These are phyloP conservation scores for Rhododendron simsii DNA, from an alignment of 148 eudicot genomes.

Conservation along the genomic window DNA sequence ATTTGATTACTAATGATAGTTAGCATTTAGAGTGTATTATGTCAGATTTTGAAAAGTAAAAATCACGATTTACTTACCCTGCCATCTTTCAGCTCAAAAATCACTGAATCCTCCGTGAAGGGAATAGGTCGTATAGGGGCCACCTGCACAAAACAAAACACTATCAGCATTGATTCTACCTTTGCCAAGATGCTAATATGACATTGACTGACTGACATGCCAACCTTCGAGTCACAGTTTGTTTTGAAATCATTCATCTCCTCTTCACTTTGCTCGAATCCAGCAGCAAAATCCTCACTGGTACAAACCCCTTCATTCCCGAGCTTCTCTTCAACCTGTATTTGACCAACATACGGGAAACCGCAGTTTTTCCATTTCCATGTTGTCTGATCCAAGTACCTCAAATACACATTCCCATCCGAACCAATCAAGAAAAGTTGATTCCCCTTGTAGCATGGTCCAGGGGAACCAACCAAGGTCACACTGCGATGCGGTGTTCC, in stretches of 20 bases:
- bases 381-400: conserved; percentile 43
- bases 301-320: conserved; percentile 19
- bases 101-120: conserved; percentile 58
- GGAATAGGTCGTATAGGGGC: conserved; percentile 61
- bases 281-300: conserved; percentile 12
- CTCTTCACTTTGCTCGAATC: conserved; percentile 18
- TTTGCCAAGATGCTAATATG: not conserved
- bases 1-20: not conserved
- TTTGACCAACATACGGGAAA: conserved; percentile 33
- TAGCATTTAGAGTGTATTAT: not conserved
- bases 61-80: conserved; percentile 43
- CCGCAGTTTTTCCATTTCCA: conserved; percentile 78
- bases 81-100: conserved; percentile 79
- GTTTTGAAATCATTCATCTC: conserved; percentile 6
- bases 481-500: conserved; percentile 59
- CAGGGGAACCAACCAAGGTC: conserved; percentile 55
- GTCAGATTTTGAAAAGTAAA: not conserved
- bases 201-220: not conserved
- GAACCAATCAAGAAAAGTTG: conserved; percentile 74
- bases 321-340: not conserved
- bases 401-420: conserved; percentile 60
- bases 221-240: conserved; percentile 63
- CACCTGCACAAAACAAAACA: conserved; percentile 38
- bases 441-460: conserved; percentile 52
- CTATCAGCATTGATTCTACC: not conserved